Conservation (phyloP, 805 yeast species). For the Wickerhamia fluorescens region DNA sequence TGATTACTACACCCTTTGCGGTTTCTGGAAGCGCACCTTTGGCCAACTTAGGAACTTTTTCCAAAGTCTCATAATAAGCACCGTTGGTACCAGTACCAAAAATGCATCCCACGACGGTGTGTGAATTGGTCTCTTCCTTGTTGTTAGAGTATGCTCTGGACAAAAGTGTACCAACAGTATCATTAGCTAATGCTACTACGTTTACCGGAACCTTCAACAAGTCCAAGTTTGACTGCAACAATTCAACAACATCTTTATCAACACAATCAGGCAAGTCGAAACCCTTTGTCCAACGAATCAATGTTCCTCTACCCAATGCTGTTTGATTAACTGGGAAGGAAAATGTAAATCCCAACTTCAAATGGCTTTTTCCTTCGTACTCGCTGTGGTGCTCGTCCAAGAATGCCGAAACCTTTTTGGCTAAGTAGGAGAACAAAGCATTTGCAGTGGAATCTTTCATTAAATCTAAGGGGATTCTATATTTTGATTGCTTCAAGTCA, state of each 20-base stretch:
- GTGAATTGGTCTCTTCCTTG: slow-evolving; percentile 55
- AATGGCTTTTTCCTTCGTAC: slow-evolving; percentile 15
- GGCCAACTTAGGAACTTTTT: slow-evolving; percentile 68
- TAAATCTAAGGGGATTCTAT: slow-evolving; percentile 70
- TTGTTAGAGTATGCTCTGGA: slow-evolving; percentile 77
- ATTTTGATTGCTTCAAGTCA: slow-evolving; percentile 66
- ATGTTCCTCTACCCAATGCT: slow-evolving; percentile 67
- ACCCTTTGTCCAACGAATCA: slow-evolving; percentile 96
- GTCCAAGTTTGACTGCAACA: slow-evolving; percentile 67
- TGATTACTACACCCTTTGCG: slow-evolving; percentile 69
- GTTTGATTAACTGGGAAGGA: slow-evolving; percentile 90
- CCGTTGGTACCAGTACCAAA: slow-evolving; percentile 99
- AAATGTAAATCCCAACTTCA: slow-evolving; percentile 88
- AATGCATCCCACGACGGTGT: slow-evolving; percentile 81
- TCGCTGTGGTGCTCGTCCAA: slow-evolving; percentile 59
- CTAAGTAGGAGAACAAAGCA: slow-evolving; percentile 68
- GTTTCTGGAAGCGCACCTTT: slow-evolving; percentile 30
- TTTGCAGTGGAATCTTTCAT: slow-evolving; percentile 59
- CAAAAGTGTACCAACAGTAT: slow-evolving; percentile 89
- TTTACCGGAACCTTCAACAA: slow-evolving; percentile 50
- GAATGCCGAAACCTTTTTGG: slow-evolving; percentile 61
- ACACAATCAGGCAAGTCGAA: slow-evolving; percentile 81
- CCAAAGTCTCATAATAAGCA: slow-evolving; percentile 77
- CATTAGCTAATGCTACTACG: slow-evolving; percentile 89
- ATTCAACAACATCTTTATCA: slow-evolving; percentile 71